A percentile compares a stretch with the other conserved stretches of the same genome.
Conservation (phyloP, 2,329 filamentous ascomycete species). For the Chaetoscypha palmicola region DNA sequence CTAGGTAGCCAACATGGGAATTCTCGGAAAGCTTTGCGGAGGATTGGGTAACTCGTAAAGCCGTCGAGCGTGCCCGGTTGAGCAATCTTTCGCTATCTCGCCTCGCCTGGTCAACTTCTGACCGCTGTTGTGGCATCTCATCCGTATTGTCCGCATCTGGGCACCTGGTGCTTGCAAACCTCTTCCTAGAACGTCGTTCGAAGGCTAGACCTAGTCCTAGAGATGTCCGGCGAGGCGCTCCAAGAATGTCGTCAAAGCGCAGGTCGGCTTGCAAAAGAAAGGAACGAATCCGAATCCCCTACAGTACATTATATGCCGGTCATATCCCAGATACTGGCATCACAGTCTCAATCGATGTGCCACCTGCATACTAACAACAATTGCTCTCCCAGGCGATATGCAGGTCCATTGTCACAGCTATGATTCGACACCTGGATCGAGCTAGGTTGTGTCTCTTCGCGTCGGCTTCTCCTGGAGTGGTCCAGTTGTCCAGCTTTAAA, state of each 20-base stretch:
- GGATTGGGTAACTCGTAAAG: neutral
- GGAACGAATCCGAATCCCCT: too few relatives aligned
- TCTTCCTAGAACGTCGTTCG: neutral
- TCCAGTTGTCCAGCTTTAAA: neutral
- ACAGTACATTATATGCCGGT: too few relatives aligned
- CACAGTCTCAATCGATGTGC: neutral
- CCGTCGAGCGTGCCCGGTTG: neutral
- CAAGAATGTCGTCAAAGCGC: neutral
- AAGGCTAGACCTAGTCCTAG: neutral
- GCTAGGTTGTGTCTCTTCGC: neutral
- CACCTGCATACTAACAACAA: neutral
- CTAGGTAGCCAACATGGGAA: neutral
- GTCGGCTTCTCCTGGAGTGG: neutral
- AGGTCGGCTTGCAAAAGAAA: too few relatives aligned
- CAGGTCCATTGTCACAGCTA: neutral
- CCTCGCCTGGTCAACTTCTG: neutral
- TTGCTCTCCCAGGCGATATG: neutral
- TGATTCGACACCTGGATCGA: neutral
- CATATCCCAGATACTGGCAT: neutral
- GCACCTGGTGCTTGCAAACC: neutral
- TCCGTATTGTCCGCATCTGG: neutral
- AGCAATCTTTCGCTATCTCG: neutral
- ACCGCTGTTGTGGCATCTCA: conserved; percentile 1
- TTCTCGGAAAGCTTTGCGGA: neutral
- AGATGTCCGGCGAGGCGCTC: neutral